These are phyloP conservation scores for Aspergillus aculeatus DNA, from an alignment of 2,329 filamentous ascomycete genomes.

Conservation along the genomic window DNA sequence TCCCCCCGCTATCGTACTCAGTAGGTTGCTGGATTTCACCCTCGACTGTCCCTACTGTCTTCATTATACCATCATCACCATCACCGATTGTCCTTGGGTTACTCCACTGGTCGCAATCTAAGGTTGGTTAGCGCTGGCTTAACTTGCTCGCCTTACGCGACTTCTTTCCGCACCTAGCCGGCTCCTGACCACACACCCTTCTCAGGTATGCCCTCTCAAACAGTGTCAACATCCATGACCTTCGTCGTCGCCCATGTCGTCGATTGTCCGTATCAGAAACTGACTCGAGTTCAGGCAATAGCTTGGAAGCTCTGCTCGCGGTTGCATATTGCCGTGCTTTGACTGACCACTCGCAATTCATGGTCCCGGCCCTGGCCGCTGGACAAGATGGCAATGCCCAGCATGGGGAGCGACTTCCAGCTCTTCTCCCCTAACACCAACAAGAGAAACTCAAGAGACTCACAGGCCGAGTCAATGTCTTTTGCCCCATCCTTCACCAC, in stretches of 20 bases:
- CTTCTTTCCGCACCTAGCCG: constrained; percentile 14
- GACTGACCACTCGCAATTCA: constrained; percentile 9
- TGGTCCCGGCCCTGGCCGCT: constrained; percentile 19
- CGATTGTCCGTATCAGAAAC: neutral
- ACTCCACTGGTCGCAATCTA: neutral
- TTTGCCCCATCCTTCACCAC: constrained; percentile 20
- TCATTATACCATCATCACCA: neutral
- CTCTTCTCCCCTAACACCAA: constrained; percentile 31
- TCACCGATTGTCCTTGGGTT: neutral
- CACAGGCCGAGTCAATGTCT: constrained; percentile 18
- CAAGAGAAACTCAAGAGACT: constrained; percentile 20
- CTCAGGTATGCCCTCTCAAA: constrained; percentile 9
- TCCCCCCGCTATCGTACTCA: too few relatives aligned
- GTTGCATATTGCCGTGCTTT: neutral
- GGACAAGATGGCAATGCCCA: constrained; percentile 23
- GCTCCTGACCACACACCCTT: neutral
- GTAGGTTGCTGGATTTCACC: neutral
- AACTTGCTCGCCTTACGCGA: neutral
- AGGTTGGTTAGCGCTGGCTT: neutral
- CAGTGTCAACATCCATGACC: neutral
- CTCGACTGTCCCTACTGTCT: neutral
- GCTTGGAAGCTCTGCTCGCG: neutral
- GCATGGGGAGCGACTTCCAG: constrained; percentile 35
- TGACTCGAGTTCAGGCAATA: neutral
- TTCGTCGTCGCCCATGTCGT: neutral